Conservation (phyloP, 164 flowering plant genomes). For the Aristolochia californica region DNA sequence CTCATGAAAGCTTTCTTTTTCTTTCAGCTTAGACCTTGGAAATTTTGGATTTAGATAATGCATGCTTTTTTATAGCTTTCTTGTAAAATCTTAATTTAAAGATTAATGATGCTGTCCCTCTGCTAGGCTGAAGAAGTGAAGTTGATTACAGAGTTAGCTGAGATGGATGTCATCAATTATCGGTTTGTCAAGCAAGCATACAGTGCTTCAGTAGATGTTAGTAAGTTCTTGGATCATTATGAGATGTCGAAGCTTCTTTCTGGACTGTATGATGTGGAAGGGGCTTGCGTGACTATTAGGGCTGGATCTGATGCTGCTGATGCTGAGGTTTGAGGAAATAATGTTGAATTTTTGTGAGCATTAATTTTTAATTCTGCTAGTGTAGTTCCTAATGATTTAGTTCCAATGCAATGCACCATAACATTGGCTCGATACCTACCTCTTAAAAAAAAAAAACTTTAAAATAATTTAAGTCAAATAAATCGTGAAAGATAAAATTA, state of each 20-base stretch:
- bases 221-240: slow-evolving; percentile 63
- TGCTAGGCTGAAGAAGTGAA: slow-evolving; percentile 81
- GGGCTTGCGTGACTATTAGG: slow-evolving; percentile 58
- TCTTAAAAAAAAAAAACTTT: no score
- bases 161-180: slow-evolving; percentile 50
- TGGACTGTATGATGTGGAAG: slow-evolving; percentile 69
- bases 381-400: background rate
- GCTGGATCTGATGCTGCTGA: slow-evolving; percentile 36
- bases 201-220: slow-evolving; percentile 51
- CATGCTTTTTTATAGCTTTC: no score
- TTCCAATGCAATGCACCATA: background rate
- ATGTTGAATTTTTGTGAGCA: background rate
- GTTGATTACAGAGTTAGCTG: slow-evolving; percentile 65
- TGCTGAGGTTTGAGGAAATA: slow-evolving; percentile 37
- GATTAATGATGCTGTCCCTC: slow-evolving; percentile 5
- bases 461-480: no score
- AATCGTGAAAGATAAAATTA: background rate
- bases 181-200: slow-evolving; percentile 73
- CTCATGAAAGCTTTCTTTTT: no score
- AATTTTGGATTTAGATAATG: no score
- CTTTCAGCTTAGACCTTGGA: no score
- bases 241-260: slow-evolving; percentile 68
- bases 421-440: background rate
- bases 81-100: no score
- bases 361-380: background rate